Evolutionary conservation across 441 rosid species (phyloP).

Genomic region (Pelargonium myrrhifolium): DNA sequence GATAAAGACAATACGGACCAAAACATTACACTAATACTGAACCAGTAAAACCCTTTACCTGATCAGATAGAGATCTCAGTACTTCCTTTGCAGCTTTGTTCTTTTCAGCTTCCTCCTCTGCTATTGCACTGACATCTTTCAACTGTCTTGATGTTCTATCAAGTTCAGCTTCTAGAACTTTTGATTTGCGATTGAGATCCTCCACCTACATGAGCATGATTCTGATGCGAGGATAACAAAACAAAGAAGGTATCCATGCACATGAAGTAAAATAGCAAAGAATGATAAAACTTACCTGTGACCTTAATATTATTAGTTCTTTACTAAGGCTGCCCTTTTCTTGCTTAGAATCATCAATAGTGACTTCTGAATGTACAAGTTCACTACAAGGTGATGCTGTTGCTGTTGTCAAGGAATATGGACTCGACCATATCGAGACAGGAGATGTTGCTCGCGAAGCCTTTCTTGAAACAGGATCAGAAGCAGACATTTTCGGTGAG

Average conservation of each 20-base stretch:
- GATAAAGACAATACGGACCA: neutral
- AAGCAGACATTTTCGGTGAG: conserved; percentile 87
- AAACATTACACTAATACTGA: neutral
- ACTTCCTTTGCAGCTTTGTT: conserved; percentile 97
- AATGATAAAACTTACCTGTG: conserved; percentile 44
- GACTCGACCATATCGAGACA: conserved; percentile 77
- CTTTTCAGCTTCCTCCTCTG: conserved; percentile 80
- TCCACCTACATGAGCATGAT: conserved; percentile 41
- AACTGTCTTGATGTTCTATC: conserved; percentile 78
- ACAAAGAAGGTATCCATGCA: conserved; percentile 14
- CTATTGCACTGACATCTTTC: conserved; percentile 74
- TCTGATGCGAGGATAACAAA: neutral
- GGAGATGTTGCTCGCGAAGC: conserved; percentile 95
- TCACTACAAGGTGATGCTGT: conserved; percentile 83
- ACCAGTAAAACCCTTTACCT: conserved; percentile 43
- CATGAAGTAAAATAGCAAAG: conserved; percentile 8
- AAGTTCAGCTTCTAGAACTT: conserved; percentile 73
- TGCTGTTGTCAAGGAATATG: conserved; percentile 90
- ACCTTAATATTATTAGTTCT: conserved; percentile 73
- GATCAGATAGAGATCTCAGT: conserved; percentile 83
- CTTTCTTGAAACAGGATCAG: conserved; percentile 96
- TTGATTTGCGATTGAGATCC: conserved; percentile 66
- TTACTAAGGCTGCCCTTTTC: conserved; percentile 61
- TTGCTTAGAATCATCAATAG: conserved; percentile 62
- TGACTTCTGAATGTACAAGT: conserved; percentile 63